Conservation (phyloP, 257 asterid genomes). For the Solanum infundibuliforme region DNA sequence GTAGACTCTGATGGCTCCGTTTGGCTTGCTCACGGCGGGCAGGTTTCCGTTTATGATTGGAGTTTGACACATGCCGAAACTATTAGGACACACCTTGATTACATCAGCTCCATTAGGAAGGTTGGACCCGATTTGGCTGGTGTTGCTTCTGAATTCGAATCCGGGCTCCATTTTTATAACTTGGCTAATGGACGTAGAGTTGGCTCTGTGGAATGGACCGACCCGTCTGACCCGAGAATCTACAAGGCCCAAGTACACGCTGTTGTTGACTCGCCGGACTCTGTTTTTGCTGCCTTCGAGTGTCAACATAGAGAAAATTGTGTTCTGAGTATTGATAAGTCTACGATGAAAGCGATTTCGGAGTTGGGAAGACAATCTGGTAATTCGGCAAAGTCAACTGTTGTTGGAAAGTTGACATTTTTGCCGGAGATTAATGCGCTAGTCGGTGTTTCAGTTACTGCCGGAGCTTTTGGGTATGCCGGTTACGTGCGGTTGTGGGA, state of each 20-base stretch:
- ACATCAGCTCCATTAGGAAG: conserved; percentile 31
- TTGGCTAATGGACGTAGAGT: conserved; percentile 61
- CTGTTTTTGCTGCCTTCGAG: conserved; percentile 61
- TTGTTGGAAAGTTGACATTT: conserved; percentile 52
- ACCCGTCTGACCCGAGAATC: conserved; percentile 74
- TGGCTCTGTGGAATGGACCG: conserved; percentile 70
- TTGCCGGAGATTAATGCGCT: conserved; percentile 33
- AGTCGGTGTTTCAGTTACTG: conserved; percentile 55
- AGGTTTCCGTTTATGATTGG: conserved; percentile 86
- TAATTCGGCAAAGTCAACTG: conserved; percentile 54
- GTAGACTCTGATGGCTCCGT: conserved; percentile 64
- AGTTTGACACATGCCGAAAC: conserved; percentile 52
- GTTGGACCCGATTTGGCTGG: conserved; percentile 51
- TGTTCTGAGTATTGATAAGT: conserved; percentile 57
- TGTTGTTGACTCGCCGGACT: conserved; percentile 38
- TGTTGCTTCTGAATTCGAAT: conserved; percentile 41
- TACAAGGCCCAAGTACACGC: conserved; percentile 76
- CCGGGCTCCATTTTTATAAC: conserved; percentile 70
- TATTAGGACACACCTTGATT: conserved; percentile 72
- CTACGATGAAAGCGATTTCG: conserved; percentile 32
- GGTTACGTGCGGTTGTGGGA: conserved; percentile 93
- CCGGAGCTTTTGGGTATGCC: conserved; percentile 83
- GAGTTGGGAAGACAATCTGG: conserved; percentile 76
- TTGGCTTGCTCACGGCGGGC: conserved; percentile 90
- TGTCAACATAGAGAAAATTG: conserved; percentile 82